These are phyloP conservation scores for Nissolia schottii DNA, from an alignment of 306 rosid species.

Conservation along the genomic window DNA sequence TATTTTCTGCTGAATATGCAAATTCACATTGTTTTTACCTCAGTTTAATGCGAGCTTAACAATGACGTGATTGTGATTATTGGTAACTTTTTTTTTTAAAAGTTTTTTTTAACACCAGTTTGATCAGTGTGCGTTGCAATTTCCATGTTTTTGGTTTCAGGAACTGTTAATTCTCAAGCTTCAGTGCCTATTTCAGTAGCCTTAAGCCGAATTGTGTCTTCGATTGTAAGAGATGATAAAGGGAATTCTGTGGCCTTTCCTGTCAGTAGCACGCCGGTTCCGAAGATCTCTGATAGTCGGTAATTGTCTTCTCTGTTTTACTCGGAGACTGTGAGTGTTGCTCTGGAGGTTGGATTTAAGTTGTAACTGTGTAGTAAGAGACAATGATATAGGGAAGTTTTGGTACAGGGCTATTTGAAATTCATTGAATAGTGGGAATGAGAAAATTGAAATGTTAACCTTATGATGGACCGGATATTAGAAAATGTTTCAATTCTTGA, in stretches of 20 bases:
- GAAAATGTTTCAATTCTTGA: not conserved
- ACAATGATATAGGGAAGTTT: not conserved
- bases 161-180: slow-evolving; percentile 19
- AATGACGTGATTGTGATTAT: not conserved
- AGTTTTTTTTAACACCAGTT: too few species aligned
- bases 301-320: slow-evolving; percentile 17
- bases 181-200: slow-evolving; percentile 34
- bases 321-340: not conserved
- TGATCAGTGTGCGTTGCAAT: not conserved
- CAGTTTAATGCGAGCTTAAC: not conserved
- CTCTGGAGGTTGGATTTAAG: not conserved
- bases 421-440: not conserved
- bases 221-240: slow-evolving; percentile 29
- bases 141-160: slow-evolving; percentile 23
- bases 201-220: slow-evolving; percentile 26
- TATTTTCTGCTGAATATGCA: not conserved
- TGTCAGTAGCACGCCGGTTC: slow-evolving; percentile 23
- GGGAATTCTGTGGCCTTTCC: slow-evolving; percentile 33
- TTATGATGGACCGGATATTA: not conserved
- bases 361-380: not conserved
- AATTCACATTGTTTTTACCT: not conserved
- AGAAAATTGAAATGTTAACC: not conserved
- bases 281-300: slow-evolving; percentile 29
- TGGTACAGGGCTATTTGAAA: not conserved
- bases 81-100: too few species aligned